These are phyloP conservation scores for Prunus padus DNA, from an alignment of 306 rosid genomes.

Conservation along the genomic window DNA sequence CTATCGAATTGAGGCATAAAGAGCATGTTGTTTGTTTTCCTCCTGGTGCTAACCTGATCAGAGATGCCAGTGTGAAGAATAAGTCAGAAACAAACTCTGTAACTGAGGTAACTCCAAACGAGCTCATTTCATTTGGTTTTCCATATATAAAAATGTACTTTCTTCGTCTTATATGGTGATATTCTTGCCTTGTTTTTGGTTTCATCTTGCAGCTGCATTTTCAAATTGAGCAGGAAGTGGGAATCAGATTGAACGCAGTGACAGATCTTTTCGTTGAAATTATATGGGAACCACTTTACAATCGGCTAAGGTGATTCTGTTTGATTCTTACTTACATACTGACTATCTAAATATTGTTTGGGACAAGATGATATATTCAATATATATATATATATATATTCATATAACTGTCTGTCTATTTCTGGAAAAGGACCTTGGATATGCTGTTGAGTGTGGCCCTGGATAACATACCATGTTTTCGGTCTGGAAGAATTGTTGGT, in stretches of 20 bases:
- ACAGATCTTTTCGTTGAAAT: slow-evolving; percentile 87
- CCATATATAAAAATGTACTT: slow-evolving; percentile 11
- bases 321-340: slow-evolving; percentile 11
- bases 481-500: slow-evolving; percentile 81
- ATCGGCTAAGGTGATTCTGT: slow-evolving; percentile 80
- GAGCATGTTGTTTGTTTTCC: slow-evolving; percentile 72
- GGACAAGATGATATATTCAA: background rate
- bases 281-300: slow-evolving; percentile 83
- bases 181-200: slow-evolving; percentile 5
- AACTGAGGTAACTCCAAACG: slow-evolving; percentile 61
- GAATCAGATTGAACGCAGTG: slow-evolving; percentile 67
- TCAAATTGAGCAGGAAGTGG: slow-evolving; percentile 79
- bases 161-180: slow-evolving; percentile 5
- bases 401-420: slow-evolving; percentile 17
- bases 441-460: slow-evolving; percentile 75
- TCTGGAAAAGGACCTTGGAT: slow-evolving; percentile 85
- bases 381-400: background rate
- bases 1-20: slow-evolving; percentile 64
- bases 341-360: background rate
- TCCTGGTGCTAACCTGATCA: slow-evolving; percentile 65
- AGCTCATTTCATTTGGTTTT: slow-evolving; percentile 3
- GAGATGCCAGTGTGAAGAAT: slow-evolving; percentile 78
- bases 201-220: slow-evolving; percentile 74
- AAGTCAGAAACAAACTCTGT: slow-evolving; percentile 79
- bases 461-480: slow-evolving; percentile 59